Evolutionary conservation across 2,329 filamentous ascomycete genomes (phyloP).

Genomic region (Diatrype stigma): DNA sequence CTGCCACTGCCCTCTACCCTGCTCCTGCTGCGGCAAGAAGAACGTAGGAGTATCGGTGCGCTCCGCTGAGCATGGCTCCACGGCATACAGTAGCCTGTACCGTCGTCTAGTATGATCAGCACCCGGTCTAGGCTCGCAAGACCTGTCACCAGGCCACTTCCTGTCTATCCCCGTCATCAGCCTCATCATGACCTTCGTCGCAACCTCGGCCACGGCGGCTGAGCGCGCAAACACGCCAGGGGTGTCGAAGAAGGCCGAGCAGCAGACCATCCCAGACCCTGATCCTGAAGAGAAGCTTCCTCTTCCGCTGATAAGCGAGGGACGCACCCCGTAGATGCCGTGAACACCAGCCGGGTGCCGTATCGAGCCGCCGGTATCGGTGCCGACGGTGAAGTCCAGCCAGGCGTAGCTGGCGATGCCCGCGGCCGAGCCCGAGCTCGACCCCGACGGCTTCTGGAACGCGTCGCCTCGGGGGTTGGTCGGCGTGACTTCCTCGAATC

Average conservation of each 20-base stretch:
- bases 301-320: slow-evolving; percentile 5
- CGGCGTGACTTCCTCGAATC: slow-evolving; percentile 13
- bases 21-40: slow-evolving; percentile 6
- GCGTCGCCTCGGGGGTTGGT: slow-evolving; percentile 15
- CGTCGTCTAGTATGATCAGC: too few relatives aligned
- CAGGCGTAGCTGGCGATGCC: slow-evolving; percentile 12
- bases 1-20: too few relatives aligned
- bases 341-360: slow-evolving; percentile 15
- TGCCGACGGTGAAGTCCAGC: slow-evolving; percentile 18
- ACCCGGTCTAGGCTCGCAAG: too few relatives aligned
- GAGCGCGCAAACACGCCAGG: slow-evolving; percentile 15
- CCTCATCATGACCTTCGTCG: slow-evolving; percentile 5
- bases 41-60: slow-evolving; percentile 4
- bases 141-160: too few relatives aligned
- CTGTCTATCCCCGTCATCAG: too few relatives aligned
- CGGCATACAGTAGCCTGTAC: slow-evolving; percentile 12
- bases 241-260: slow-evolving; percentile 5
- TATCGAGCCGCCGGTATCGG: slow-evolving; percentile 16
- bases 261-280: slow-evolving; percentile 3
- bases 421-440: slow-evolving; percentile 14
- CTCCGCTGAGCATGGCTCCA: slow-evolving; percentile 3
- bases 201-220: slow-evolving; percentile 3
- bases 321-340: slow-evolving; percentile 14
- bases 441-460: slow-evolving; percentile 12
- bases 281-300: slow-evolving; percentile 4